Evolutionary conservation across 164 flowering plant species (phyloP), one percentile per base, ranked within the genome.

Genomic region (Chimonanthus praecox): DNA sequence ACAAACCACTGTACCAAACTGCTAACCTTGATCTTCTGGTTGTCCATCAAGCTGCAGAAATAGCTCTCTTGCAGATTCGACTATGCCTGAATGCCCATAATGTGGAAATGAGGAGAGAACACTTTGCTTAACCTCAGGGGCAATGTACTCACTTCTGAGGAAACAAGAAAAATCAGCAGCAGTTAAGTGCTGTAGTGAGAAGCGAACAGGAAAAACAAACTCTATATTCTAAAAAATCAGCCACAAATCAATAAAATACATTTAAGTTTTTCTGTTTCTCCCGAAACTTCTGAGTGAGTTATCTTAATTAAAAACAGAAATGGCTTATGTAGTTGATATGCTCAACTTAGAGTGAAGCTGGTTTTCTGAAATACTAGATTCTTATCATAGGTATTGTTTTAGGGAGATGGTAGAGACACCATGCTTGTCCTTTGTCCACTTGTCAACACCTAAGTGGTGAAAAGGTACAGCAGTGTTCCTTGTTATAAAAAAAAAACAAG

Each of bases 61-160:
- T 47, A 93, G 88, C 75, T 93, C 92, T 70, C 94, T 70, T 73
- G 96, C 93, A 85, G 96, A 84, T 82, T 85, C 93, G 69, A 91
- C 87, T 66, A 93, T 85, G 45, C 98, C 98, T 2, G 90, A 88
- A 71, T 93, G 98, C 21, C 89, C 96, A 83, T 89, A 85, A 75
- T 90, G 98, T 47, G 93, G 92, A 75, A 83, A 85, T 71, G 92
- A 83, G 49, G 90, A 85, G 5, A 78, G 54, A 20, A 89, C 77
- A 49, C 67, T 72, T 71, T 80, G 80, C 80, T 79, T 86, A 71
- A 82, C 79, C 48, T 71, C 81, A 45, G 82, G 74, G 68, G 72
- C 51, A 74, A 88, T 50, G 68, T 81, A 73, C 71, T 72, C 74
- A 67, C 85, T 76, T 79, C 86, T 86, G 86, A 85, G 85, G 45